Evolutionary conservation across 2,329 filamentous ascomycete genomes (phyloP).

Genomic region (Didymella arachidicola): DNA sequence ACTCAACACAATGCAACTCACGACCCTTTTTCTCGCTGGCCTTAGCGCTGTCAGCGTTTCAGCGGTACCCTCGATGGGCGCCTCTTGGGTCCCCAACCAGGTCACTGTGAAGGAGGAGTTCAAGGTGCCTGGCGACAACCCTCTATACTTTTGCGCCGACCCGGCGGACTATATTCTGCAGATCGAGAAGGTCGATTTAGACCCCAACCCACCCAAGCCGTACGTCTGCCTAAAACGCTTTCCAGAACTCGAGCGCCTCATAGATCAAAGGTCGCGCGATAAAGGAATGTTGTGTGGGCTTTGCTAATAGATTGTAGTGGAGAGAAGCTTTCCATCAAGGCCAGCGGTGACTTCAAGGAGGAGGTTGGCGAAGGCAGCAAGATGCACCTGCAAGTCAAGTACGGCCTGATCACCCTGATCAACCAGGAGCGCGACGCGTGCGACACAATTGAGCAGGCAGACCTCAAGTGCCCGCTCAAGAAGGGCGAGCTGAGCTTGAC

Average conservation of each 20-base stretch:
- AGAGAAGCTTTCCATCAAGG: slow-evolving; percentile 77
- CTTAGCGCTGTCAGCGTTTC: slow-evolving; percentile 55
- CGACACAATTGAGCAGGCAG: slow-evolving; percentile 86
- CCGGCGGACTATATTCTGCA: slow-evolving; percentile 74
- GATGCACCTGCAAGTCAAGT: slow-evolving; percentile 86
- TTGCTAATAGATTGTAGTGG: slow-evolving; percentile 65
- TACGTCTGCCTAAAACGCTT: slow-evolving; percentile 59
- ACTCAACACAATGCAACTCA: slow-evolving; percentile 44
- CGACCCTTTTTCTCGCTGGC: slow-evolving; percentile 51
- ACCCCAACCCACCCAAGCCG: slow-evolving; percentile 86
- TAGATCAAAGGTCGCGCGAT: neutral
- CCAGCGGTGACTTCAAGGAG: slow-evolving; percentile 76
- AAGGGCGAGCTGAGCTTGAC: slow-evolving; percentile 75
- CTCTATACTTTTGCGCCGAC: slow-evolving; percentile 78
- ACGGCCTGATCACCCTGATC: slow-evolving; percentile 89
- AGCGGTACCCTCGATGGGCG: slow-evolving; percentile 51
- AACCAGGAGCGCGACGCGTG: slow-evolving; percentile 84
- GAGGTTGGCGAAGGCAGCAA: slow-evolving; percentile 79
- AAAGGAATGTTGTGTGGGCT: neutral
- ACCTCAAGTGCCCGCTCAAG: slow-evolving; percentile 86
- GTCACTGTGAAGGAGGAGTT: slow-evolving; percentile 61
- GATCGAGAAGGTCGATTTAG: slow-evolving; percentile 80
- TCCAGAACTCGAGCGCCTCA: neutral
- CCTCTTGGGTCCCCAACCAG: slow-evolving; percentile 56
- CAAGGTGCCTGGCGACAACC: slow-evolving; percentile 84